Conservation (phyloP, 441 rosid genomes). For the Hura crepitans region DNA sequence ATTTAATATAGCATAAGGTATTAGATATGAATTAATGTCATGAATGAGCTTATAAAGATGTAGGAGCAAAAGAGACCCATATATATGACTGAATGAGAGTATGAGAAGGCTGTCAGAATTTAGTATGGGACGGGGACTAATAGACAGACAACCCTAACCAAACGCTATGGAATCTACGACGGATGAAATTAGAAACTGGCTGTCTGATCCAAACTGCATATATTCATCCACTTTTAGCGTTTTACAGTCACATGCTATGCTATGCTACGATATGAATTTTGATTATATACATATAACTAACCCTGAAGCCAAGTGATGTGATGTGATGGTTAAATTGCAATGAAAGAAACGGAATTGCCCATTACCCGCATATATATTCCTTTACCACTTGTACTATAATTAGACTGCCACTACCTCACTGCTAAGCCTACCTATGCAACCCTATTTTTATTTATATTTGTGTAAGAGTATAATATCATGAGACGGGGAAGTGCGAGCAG, state of each 20-base stretch:
- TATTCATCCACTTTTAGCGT: neutral
- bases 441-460: neutral
- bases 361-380: neutral
- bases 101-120: too few species aligned
- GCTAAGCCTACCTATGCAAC: neutral
- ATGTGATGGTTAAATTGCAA: conserved; percentile 14
- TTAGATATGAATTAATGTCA: too few species aligned
- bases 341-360: neutral
- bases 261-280: neutral
- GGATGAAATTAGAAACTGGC: conserved; percentile 8
- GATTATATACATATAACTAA: conserved; percentile 10
- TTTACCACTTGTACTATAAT: neutral
- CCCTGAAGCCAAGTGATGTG: conserved; percentile 7
- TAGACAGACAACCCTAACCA: conserved; percentile 10
- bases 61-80: too few species aligned
- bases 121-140: too few species aligned
- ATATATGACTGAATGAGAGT: too few species aligned
- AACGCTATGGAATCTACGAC: neutral
- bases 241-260: neutral
- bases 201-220: neutral
- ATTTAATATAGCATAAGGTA: too few species aligned
- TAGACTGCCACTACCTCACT: neutral
- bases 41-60: too few species aligned
- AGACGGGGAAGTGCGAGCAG: neutral
- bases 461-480: too few species aligned